Base-by-base conservation (phyloP, 2,329 filamentous ascomycete genomes). In the Ceratocystis smalleyi region DNA sequence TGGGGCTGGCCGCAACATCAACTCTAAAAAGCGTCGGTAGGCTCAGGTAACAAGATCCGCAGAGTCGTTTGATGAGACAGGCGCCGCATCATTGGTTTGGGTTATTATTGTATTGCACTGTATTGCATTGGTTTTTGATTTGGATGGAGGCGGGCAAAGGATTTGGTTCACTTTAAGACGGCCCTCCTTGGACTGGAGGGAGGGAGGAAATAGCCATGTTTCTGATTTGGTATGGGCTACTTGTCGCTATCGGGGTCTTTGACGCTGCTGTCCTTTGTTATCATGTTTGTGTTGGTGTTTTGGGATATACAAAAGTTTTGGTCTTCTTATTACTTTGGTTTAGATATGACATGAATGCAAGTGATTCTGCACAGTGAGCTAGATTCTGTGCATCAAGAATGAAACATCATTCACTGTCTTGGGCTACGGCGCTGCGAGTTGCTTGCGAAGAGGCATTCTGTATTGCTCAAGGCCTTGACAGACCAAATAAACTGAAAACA, bases 1-100 rank as follows among this genome's bases (percentile, higher is more conserved):
- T 10, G 94, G 94, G 7, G 91, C 89, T 10, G 94, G 94, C 7
- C 83, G 85, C 71, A 90, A 87, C 71, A 83, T 97, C 62, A 99
- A 99, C 75, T 86, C 88, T 43, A 66, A 64, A 43, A 66, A 66
- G 51, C 65, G 65, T 17, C 59, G 65, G 49, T 64, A 64, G 51
- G 19, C 40, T 0, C 4, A 40, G 35, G 35, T 40, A 15, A 15
- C 12, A 40, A 40, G 12, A 12, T 15, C 12, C 35, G 35, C 35
- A 15, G 35, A 19, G 54, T 24, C 30, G 12, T 35, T 35, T 19
- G 54, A 40, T 40, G 15, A 40, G 12, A 40, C 35, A 12, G 35
- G 35, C 10, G 35, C 35, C 12, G 1, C 35, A 15, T 15, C 12
- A 40, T 40, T 40, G 54, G 30, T 19, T 35, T 24, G 17, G 54